phyloP scores from a whole-genome alignment of 2,329 filamentous ascomycete genomes.

The Drechslera avenae region DNA sequence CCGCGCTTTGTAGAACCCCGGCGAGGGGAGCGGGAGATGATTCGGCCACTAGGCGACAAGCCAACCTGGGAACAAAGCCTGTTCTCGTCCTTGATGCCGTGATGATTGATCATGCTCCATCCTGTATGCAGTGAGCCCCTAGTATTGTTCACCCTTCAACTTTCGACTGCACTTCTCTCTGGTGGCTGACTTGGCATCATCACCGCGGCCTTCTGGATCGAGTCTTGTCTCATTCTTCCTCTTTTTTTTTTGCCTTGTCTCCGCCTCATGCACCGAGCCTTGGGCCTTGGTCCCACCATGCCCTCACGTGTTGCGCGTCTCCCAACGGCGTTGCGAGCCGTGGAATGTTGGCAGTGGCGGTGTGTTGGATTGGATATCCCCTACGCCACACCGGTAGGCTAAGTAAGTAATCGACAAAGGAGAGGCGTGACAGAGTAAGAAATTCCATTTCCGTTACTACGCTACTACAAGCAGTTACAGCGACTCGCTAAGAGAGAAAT shows the following conservation, averaged over 20 bases:
- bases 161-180: background rate
- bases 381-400: too few relatives aligned
- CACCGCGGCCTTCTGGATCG: background rate
- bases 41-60: conserved; percentile 11
- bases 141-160: conserved; percentile 3
- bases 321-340: too few relatives aligned
- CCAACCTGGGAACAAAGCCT: background rate
- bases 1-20: conserved; percentile 19
- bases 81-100: background rate
- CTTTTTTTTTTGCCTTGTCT: background rate
- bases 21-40: background rate
- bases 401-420: too few relatives aligned
- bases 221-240: background rate
- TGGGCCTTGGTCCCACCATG: background rate
- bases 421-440: too few relatives aligned
- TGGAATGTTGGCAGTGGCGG: too few relatives aligned
- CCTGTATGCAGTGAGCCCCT: conserved; percentile 14
- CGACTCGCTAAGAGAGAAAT: too few relatives aligned
- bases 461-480: too few relatives aligned
- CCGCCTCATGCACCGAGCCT: too few relatives aligned
- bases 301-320: background rate
- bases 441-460: too few relatives aligned
- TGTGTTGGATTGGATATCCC: too few relatives aligned
- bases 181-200: background rate
- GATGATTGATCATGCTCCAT: too few relatives aligned